These are phyloP conservation scores for Mortierella sp. DNA, from an alignment of 371 early-diverging fungal genomes.

Conservation along the genomic window DNA sequence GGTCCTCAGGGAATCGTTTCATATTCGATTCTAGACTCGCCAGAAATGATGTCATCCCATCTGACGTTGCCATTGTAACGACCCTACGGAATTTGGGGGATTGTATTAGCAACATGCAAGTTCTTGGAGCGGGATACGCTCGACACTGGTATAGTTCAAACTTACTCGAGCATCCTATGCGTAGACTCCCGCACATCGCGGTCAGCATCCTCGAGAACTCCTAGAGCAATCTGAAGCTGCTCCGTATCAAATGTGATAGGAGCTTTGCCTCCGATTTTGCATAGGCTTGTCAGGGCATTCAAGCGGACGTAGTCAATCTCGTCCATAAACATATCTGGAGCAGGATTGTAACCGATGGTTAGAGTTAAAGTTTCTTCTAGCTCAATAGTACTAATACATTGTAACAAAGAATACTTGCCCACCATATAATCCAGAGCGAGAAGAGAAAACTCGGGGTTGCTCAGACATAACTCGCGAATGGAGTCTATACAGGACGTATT, in stretches of 20 bases:
- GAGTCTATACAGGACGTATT: conserved; percentile 69
- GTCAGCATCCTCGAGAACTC: conserved; percentile 84
- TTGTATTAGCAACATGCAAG: not conserved
- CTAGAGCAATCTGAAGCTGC: conserved; percentile 79
- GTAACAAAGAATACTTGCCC: conserved; percentile 58
- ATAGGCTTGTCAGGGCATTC: conserved; percentile 82
- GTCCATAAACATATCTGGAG: conserved; percentile 92
- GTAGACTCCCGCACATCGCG: conserved; percentile 73
- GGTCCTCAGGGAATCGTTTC: conserved; percentile 76
- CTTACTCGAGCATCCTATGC: conserved; percentile 74
- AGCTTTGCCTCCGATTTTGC: conserved; percentile 72
- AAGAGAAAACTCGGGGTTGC: conserved; percentile 70
- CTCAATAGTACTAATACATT: not conserved
- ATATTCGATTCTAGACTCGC: conserved; percentile 70
- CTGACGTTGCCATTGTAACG: conserved; percentile 57
- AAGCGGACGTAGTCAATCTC: conserved; percentile 86
- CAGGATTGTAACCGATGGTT: not conserved
- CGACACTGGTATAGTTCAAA: not conserved
- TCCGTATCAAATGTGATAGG: conserved; percentile 77
- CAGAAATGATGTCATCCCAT: conserved; percentile 61
- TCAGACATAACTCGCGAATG: conserved; percentile 78
- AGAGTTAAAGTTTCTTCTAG: not conserved
- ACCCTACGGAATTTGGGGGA: conserved; percentile 48
- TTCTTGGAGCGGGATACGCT: not conserved
- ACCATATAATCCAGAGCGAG: conserved; percentile 82